Percentiles rank a stretch among this genome's conserved stretches.
These are phyloP conservation scores for Aspergillus puulaauensis DNA, from an alignment of 2,329 filamentous ascomycete genomes.

Conservation along the genomic window DNA sequence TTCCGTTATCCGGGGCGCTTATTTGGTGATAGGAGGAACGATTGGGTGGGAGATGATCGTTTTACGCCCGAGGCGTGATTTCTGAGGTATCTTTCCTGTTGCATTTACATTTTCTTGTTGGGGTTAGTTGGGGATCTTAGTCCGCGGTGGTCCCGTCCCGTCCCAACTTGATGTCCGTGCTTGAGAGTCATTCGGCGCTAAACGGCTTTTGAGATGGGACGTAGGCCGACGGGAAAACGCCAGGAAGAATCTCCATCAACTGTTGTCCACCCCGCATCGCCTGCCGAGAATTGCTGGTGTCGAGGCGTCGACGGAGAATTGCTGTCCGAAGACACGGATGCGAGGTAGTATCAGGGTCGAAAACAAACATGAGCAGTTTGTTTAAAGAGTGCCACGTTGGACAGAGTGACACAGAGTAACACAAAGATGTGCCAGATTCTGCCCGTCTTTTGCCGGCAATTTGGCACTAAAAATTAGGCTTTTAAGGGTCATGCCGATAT, in stretches of 20 bases:
- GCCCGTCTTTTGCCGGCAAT: neutral
- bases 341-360: neutral
- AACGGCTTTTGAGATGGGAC: no score
- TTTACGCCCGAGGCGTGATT: neutral
- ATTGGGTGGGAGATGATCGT: neutral
- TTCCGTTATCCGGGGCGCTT: neutral
- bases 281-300: neutral
- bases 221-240: no score
- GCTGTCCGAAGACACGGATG: neutral
- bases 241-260: no score
- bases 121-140: no score
- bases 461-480: neutral
- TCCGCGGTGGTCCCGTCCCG: no score
- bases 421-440: neutral
- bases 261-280: neutral
- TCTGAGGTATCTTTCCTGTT: no score
- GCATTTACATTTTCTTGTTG: no score
- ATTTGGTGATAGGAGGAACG: neutral
- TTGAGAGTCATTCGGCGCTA: no score
- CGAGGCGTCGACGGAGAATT: neutral
- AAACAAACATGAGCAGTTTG: neutral
- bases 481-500: neutral
- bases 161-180: no score
- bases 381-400: neutral
- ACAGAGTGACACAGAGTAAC: neutral